Base-by-base conservation (phyloP, 371 early-diverging fungal genomes). In the Mortierella sp. region DNA sequence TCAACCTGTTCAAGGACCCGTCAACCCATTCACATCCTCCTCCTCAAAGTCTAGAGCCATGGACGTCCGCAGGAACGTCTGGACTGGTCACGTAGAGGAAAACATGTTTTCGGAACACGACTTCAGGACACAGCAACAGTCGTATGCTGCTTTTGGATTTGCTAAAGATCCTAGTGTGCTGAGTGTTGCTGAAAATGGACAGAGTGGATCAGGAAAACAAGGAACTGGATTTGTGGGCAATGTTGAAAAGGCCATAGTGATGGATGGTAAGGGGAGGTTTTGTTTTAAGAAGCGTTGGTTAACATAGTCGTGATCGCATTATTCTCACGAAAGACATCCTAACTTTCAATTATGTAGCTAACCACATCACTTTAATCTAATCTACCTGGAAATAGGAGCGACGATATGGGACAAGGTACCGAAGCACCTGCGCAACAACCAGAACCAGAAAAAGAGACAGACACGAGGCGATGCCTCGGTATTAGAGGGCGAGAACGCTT, bases 11-110 rank as follows among this genome's bases (percentile, higher is more conserved):
- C 86, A 90, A 28, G 98, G 98, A 4, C 98, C 98, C 19, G 80
- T 89, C 28, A 97, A 98, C 84, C 97, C 96, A 0, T 94, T 93
- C 78, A 75, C 79, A 50, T 85, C 91, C 70, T 50, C 50, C 16
- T 50, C 50, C 3, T 50, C 50, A 11, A 50, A 50, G 16, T 50
- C 50, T 16, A 88, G 83, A 65, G 80, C 82, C 28, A 31, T 54
- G 31, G 84, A 93, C 42, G 89, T 91, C 28, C 90, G 91, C 75
- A 90, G 91, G 88, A 96, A 95, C 79, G 92, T 93, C 48, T 84
- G 95, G 60, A 94, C 92, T 75, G 97, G 97, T 10, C 95, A 95
- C 86, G 94, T 96, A 4, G 97, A 97, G 77, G 93, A 95, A 72
- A 94, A 95, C 79, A 91, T 91, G 55, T 95, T 95, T 83, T 92